Percentiles rank a stretch among this genome's conserved stretches.
These are phyloP conservation scores for Arachis monticola DNA, from an alignment of 331 rosid genomes.

Conservation along the genomic window DNA sequence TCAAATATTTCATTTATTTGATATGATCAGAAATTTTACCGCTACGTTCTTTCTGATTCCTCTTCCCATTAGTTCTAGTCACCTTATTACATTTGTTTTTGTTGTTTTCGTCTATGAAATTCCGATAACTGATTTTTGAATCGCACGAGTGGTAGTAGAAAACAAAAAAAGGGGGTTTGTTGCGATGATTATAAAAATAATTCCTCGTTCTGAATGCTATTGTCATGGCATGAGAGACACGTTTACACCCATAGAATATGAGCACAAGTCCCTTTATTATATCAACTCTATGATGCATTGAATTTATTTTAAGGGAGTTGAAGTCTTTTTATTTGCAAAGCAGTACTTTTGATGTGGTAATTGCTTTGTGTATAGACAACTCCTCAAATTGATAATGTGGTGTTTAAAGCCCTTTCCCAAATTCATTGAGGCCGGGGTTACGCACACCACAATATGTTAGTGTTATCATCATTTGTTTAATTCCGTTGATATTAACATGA, in stretches of 20 bases:
- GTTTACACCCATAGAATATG: slow-evolving; percentile 99
- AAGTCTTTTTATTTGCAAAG: slow-evolving; percentile 33
- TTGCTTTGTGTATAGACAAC: slow-evolving; percentile 43
- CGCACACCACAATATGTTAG: slow-evolving; percentile 55
- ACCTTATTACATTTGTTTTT: not conserved
- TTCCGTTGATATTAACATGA: too few species aligned
- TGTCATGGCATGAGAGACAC: slow-evolving; percentile 95
- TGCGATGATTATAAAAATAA: slow-evolving; percentile 84
- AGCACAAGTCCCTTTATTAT: slow-evolving; percentile 49
- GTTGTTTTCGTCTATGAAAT: not conserved
- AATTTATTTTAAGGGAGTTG: slow-evolving; percentile 41
- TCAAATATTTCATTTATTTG: too few species aligned
- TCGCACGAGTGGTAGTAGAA: not conserved
- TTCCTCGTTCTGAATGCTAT: slow-evolving; percentile 96
- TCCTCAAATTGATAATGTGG: slow-evolving; percentile 61
- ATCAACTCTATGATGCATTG: not conserved
- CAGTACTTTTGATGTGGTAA: slow-evolving; percentile 10
- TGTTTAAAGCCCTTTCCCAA: slow-evolving; percentile 66
- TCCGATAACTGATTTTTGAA: not conserved
- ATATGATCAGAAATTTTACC: too few species aligned
- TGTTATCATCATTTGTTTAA: too few species aligned
- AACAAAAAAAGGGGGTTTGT: slow-evolving; percentile 21
- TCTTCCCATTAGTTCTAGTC: too few species aligned
- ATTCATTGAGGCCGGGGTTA: slow-evolving; percentile 56
- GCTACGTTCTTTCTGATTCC: too few species aligned